phyloP scores from a whole-genome alignment of 2,329 filamentous ascomycete genomes.

The Acrocalymma vagum region DNA sequence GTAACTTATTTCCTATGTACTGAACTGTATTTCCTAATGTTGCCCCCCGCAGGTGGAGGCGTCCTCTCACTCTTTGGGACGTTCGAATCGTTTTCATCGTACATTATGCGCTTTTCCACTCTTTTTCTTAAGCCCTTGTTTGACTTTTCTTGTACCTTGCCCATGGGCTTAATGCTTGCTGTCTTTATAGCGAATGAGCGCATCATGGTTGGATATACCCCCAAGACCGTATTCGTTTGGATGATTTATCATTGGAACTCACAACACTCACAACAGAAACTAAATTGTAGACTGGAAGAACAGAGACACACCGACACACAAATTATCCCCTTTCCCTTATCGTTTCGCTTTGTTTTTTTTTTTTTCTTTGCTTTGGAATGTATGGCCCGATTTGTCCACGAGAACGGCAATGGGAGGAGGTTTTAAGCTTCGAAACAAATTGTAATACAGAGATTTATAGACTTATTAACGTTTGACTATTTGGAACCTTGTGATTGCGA shows the following conservation, averaged over 20 bases:
- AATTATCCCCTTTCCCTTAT: not conserved
- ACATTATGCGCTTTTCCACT: not conserved
- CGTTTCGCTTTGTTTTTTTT: conserved; percentile 5
- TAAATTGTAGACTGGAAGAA: conserved; percentile 22
- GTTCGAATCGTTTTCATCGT: conserved; percentile 9
- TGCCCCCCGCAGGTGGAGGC: conserved; percentile 4
- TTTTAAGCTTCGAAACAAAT: not conserved
- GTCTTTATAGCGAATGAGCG: conserved; percentile 8
- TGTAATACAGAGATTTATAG: conserved; percentile 3
- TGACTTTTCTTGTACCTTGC: conserved; percentile 15
- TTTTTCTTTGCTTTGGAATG: not conserved
- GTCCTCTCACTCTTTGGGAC: conserved; percentile 8
- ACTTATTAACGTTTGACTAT: no score
- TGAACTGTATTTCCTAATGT: conserved; percentile 8
- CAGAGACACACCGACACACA: no score
- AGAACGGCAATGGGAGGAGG: no score
- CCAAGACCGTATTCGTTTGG: conserved; percentile 22
- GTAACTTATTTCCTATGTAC: conserved; percentile 19
- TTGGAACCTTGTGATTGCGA: no score
- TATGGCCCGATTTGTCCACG: no score
- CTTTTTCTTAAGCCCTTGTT: conserved; percentile 1
- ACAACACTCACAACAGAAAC: not conserved
- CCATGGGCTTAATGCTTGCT: conserved; percentile 24
- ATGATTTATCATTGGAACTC: conserved; percentile 15
- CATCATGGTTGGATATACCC: conserved; percentile 36